phyloP scores from a whole-genome alignment of 2,329 filamentous ascomycete genomes.

The Cladophialophora immunda region DNA sequence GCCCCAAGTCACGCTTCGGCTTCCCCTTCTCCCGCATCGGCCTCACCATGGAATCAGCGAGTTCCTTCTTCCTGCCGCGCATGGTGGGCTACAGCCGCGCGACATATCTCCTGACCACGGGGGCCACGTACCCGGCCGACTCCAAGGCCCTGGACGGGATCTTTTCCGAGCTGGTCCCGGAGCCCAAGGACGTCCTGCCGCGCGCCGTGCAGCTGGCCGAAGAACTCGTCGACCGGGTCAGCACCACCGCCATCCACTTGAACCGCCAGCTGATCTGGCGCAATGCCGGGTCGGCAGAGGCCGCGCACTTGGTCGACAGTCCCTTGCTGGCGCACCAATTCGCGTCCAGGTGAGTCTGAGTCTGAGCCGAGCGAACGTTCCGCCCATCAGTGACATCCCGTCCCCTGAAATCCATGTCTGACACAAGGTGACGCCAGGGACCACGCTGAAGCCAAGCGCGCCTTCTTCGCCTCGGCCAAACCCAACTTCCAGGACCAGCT shows the following conservation, averaged over 20 bases:
- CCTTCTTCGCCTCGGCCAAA: conserved; percentile 37
- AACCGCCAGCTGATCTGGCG: conserved; percentile 73
- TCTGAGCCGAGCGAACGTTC: neutral
- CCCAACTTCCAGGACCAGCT: conserved; percentile 36
- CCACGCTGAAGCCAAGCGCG: conserved; percentile 35
- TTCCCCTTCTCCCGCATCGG: conserved; percentile 78
- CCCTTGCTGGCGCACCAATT: conserved; percentile 21
- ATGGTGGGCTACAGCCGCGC: conserved; percentile 72
- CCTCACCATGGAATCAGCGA: conserved; percentile 75
- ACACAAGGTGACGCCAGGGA: too few relatives aligned
- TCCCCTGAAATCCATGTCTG: too few relatives aligned
- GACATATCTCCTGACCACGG: conserved; percentile 72
- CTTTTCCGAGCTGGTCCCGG: conserved; percentile 68
- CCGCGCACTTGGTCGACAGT: conserved; percentile 69
- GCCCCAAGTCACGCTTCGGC: conserved; percentile 70
- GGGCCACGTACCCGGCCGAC: conserved; percentile 60
- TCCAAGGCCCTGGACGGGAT: conserved; percentile 64
- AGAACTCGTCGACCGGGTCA: conserved; percentile 69
- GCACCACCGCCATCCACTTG: conserved; percentile 65
- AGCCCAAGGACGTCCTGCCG: conserved; percentile 65
- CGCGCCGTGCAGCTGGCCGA: conserved; percentile 69
- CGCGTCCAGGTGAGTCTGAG: conserved; percentile 13
- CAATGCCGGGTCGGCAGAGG: conserved; percentile 61
- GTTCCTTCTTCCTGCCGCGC: conserved; percentile 75
- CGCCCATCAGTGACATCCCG: conserved; percentile 13